Evolutionary conservation across 1,139 yeast species (phyloP), one percentile per base, ranked within the genome.

Genomic region (Taiozyma sp.): DNA sequence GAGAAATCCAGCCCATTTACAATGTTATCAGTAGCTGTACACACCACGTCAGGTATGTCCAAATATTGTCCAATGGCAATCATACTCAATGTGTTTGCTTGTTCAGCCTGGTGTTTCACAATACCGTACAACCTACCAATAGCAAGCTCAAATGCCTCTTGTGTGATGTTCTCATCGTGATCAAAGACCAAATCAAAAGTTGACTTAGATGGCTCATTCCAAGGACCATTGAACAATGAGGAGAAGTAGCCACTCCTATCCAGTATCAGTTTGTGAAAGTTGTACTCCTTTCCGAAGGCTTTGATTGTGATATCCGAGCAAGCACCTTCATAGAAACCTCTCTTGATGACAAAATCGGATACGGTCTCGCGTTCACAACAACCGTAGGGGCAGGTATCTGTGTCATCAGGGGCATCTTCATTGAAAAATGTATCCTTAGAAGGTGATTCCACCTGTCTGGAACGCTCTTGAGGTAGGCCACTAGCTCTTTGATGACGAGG

Each of bases 41-140:
- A 74, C 4, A 76, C 78, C 16, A 75, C 63, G 14, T 73, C 75
- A 2, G 71, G 70, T 39, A 79, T 66, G 45, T 73, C 79, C 39
- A 79, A 61, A 56, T 73, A 79, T 49, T 73, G 78, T 1, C 81
- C 80, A 12, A 77, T 69, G 1, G 81, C 80, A 48, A 79, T 70
- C 66, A 77, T 63, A 27, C 67, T 68, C 50, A 70, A 65, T 9
- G 75, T 67, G 23, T 70, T 65, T 23, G 61, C 55, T 14, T 59
- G 60, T 48, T 72, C 77, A 14, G 64, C 62, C 14, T 61, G 62
- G 1, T 59, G 46, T 46, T 72, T 71, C 4, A 61, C 51, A 2
- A 70, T 71, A 4, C 81, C 82, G 54, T 78, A 78, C 8, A 78
- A 61, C 41, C 75, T 58, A 1, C 73, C 70, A 4, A 78, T 57